Evolutionary conservation across 352 stramenopile species (phyloP).

Genomic region (Phytophthora foliorum): DNA sequence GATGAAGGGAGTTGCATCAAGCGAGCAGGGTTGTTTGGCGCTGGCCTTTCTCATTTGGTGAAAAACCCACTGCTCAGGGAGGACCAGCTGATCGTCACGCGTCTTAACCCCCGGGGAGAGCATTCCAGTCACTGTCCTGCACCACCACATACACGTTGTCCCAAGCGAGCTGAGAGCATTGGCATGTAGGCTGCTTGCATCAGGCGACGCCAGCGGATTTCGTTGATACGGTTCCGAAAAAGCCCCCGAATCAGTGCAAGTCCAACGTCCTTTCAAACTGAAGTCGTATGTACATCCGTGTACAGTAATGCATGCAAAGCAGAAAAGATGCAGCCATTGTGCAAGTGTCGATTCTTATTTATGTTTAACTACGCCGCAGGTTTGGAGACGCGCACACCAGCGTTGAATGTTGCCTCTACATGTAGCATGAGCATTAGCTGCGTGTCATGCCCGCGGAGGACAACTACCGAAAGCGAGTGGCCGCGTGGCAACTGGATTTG

Average conservation of each 20-base stretch:
- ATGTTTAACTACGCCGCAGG: background rate
- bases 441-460: background rate
- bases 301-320: conserved; percentile 4
- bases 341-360: conserved; percentile 22
- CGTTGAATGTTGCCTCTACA: too few species aligned
- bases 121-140: background rate
- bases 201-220: background rate
- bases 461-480: background rate
- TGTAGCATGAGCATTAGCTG: background rate
- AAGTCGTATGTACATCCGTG: too few species aligned
- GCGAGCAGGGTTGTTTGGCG: conserved; percentile 4
- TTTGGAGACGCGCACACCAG: too few species aligned
- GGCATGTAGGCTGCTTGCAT: too few species aligned
- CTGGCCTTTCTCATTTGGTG: conserved; percentile 16
- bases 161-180: too few species aligned
- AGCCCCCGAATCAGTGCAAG: background rate
- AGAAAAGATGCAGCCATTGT: conserved; percentile 16
- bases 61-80: background rate
- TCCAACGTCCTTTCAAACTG: conserved; percentile 10
- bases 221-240: conserved; percentile 16
- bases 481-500: background rate
- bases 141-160: too few species aligned
- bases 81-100: conserved; percentile 14
- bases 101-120: background rate
- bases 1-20: conserved; percentile 21